Conservation (phyloP, 331 rosid species). For the Erythrophleum ivorense region DNA sequence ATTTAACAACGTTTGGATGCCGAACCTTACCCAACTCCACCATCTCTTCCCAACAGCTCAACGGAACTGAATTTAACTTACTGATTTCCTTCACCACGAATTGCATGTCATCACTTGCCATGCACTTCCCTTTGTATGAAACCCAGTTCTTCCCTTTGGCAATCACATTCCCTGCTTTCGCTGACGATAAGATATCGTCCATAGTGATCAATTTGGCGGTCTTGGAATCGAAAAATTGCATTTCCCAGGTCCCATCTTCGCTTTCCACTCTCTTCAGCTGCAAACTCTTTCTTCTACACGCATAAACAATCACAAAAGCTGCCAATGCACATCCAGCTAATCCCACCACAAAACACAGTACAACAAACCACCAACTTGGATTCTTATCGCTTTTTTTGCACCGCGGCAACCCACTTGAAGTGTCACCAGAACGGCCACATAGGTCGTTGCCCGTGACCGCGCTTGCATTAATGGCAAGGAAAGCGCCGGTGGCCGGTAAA, state of each 20-base stretch:
- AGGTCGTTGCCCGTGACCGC: slow-evolving; percentile 78
- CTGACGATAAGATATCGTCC: slow-evolving; percentile 55
- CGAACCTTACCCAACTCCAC: slow-evolving; percentile 54
- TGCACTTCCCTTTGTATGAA: slow-evolving; percentile 57
- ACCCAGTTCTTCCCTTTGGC: slow-evolving; percentile 52
- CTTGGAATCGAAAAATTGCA: slow-evolving; percentile 61
- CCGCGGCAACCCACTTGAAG: slow-evolving; percentile 60
- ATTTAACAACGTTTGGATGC: slow-evolving; percentile 61
- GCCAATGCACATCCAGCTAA: slow-evolving; percentile 42
- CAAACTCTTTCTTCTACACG: slow-evolving; percentile 50
- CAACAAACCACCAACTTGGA: slow-evolving; percentile 54
- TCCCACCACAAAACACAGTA: slow-evolving; percentile 47
- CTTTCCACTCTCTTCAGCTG: slow-evolving; percentile 54
- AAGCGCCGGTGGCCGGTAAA: slow-evolving; percentile 75
- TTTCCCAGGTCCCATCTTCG: slow-evolving; percentile 73
- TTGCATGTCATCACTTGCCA: slow-evolving; percentile 44
- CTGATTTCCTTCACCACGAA: slow-evolving; percentile 61
- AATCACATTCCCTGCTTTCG: slow-evolving; percentile 53
- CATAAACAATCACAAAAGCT: slow-evolving; percentile 30
- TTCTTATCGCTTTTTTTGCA: slow-evolving; percentile 50
- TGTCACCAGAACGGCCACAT: slow-evolving; percentile 51
- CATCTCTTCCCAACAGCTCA: slow-evolving; percentile 61
- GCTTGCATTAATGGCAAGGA: slow-evolving; percentile 72
- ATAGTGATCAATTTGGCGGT: slow-evolving; percentile 48
- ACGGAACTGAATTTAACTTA: slow-evolving; percentile 41